Percentiles rank a stretch among this genome's conserved stretches.
These are phyloP conservation scores for Monosporascus sp. DNA, from an alignment of 2,329 filamentous ascomycete species.

Conservation along the genomic window DNA sequence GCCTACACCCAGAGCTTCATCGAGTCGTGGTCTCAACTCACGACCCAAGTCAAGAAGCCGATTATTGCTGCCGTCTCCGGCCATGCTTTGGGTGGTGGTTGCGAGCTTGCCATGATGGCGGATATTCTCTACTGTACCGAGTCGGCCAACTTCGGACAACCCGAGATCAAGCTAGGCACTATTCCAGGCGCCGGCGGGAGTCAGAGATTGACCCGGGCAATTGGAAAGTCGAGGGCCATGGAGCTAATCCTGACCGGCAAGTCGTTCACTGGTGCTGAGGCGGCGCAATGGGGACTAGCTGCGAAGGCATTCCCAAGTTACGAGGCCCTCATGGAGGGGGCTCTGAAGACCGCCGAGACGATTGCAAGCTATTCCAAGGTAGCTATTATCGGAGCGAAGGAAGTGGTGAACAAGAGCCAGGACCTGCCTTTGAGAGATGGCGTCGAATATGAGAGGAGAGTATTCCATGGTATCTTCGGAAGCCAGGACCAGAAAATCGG, in stretches of 20 bases:
- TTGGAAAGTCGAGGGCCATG: constrained; percentile 85
- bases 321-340: constrained; percentile 75
- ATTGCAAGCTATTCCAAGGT: constrained; percentile 84
- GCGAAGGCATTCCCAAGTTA: constrained; percentile 74
- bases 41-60: constrained; percentile 82
- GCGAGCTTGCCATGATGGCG: constrained; percentile 96
- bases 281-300: constrained; percentile 85
- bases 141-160: constrained; percentile 87
- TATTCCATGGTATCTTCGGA: constrained; percentile 92
- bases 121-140: constrained; percentile 90
- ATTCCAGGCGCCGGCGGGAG: constrained; percentile 90
- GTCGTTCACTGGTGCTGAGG: constrained; percentile 77
- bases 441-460: constrained; percentile 86
- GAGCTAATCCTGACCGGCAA: constrained; percentile 83
- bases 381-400: constrained; percentile 86
- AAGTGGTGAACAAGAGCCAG: constrained; percentile 99
- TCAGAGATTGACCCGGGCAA: constrained; percentile 76
- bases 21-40: constrained; percentile 85
- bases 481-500: constrained; percentile 96
- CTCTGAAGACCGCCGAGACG: constrained; percentile 77
- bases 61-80: constrained; percentile 92
- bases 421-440: constrained; percentile 82
- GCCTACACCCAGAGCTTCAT: constrained; percentile 93
- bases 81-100: constrained; percentile 90
- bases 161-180: constrained; percentile 91